Evolutionary conservation across 2,329 filamentous ascomycete genomes (phyloP).

Genomic region (Alternaria brassicicola): DNA sequence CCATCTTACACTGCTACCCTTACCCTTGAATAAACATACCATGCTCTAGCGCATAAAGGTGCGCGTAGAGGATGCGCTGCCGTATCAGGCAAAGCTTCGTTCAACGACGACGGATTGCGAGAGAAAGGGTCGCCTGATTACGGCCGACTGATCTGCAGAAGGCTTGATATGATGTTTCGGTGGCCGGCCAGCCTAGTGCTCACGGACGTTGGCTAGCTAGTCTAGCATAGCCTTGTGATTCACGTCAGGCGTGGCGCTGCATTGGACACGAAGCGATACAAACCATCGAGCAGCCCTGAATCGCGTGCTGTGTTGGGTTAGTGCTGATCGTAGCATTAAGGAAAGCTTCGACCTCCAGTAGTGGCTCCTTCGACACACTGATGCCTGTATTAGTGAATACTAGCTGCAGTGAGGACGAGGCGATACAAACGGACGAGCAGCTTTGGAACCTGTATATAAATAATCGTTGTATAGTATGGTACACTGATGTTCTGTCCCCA

Average conservation of each 20-base stretch:
- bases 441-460: conserved; percentile 6
- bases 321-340: not conserved
- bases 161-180: conserved; percentile 2
- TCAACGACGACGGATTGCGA: not conserved
- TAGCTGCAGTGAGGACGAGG: conserved; percentile 6
- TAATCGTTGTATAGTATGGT: not conserved
- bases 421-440: not conserved
- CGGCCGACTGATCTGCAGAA: not conserved
- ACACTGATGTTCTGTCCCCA: not conserved
- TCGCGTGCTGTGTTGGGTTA: not conserved
- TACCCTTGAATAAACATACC: conserved; percentile 1
- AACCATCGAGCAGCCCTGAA: not conserved
- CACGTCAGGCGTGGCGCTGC: conserved; percentile 4
- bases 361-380: not conserved
- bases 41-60: not conserved
- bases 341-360: not conserved
- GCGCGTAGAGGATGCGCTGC: not conserved
- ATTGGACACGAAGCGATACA: not conserved
- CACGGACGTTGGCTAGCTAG: not conserved
- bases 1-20: not conserved
- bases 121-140: conserved; percentile 4
- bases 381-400: not conserved
- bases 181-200: conserved; percentile 3
- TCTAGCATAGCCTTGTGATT: not conserved
- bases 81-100: conserved; percentile 1